A percentile compares a stretch with the other conserved stretches of the same genome.
Evolutionary conservation across 176 grass and related monocot genomes (phyloP).

Genomic region (Themeda triandra): DNA sequence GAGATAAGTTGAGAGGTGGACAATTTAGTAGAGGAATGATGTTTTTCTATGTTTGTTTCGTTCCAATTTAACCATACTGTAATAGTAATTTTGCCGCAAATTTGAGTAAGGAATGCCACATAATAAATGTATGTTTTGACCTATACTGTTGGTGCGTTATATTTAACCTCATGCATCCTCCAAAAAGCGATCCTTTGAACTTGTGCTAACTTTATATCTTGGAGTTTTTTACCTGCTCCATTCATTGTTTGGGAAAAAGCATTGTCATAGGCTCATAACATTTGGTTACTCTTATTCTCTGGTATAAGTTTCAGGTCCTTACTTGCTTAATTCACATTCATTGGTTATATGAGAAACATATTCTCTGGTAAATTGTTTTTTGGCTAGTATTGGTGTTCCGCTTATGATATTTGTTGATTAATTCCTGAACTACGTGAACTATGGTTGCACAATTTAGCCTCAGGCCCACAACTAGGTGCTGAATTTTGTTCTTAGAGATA

Average conservation of each 20-base stretch:
- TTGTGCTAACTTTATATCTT: neutral
- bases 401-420: neutral
- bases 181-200: neutral
- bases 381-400: neutral
- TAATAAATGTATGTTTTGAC: neutral
- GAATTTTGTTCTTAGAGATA: neutral
- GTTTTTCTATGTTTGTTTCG: neutral
- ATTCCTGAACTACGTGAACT: neutral
- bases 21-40: neutral
- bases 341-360: neutral
- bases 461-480: neutral
- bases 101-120: neutral
- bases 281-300: constrained; percentile 4
- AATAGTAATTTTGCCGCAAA: neutral
- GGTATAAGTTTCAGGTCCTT: neutral
- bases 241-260: neutral
- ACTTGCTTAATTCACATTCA: neutral
- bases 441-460: constrained; percentile 2
- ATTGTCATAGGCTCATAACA: neutral
- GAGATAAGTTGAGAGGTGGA: neutral
- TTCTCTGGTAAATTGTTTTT: neutral
- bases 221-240: neutral
- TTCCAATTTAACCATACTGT: neutral
- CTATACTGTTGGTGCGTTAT: neutral
- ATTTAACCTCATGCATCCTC: neutral